phyloP scores from a whole-genome alignment of 345 rosid species.

The Clausena lansium region DNA sequence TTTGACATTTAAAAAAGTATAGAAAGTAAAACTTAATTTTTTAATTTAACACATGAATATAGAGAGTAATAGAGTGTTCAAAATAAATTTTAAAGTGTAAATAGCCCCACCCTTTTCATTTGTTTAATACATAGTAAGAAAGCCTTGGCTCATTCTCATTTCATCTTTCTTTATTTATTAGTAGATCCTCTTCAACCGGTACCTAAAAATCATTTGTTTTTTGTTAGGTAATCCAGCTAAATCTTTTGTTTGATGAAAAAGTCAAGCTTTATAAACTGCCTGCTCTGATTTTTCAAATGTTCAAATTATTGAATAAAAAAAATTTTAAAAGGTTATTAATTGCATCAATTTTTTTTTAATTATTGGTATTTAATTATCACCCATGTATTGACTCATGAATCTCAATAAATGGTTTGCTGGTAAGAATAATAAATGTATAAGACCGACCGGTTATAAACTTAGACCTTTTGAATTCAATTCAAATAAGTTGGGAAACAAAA shows the following conservation, averaged over 20 bases:
- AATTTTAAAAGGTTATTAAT: too few relatives aligned
- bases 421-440: neutral
- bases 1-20: too few relatives aligned
- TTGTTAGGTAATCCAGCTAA: neutral
- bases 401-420: neutral
- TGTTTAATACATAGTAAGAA: too few relatives aligned
- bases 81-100: too few relatives aligned
- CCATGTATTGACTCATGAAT: neutral
- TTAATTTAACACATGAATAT: too few relatives aligned
- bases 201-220: neutral
- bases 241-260: neutral
- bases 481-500: too few relatives aligned
- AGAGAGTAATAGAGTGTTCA: too few relatives aligned
- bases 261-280: neutral
- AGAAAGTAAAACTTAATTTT: too few relatives aligned
- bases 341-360: neutral
- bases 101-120: too few relatives aligned
- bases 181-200: neutral
- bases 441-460: neutral
- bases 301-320: neutral
- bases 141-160: neutral
- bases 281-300: neutral
- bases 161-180: neutral
- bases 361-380: too few relatives aligned
- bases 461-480: neutral